phyloP scores from a whole-genome alignment of 1,284 basidiomycete species.

The Stygiomarasmius scandens region DNA sequence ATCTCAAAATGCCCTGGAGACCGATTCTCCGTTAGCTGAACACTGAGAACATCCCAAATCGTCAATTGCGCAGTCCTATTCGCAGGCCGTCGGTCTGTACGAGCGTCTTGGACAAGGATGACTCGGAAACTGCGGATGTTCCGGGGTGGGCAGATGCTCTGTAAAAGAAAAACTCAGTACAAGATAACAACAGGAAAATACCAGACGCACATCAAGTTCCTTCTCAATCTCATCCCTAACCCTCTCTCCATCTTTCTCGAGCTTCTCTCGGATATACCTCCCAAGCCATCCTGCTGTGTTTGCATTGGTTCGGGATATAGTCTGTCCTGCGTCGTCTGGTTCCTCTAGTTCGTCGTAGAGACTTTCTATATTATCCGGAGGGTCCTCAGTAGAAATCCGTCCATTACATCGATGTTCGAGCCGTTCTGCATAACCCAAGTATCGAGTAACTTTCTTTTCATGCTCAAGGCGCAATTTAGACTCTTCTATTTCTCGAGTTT shows the following conservation, averaged over 20 bases:
- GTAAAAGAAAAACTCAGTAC: constrained; percentile 9
- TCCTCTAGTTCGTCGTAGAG: constrained; percentile 70
- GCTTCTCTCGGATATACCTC: constrained; percentile 52
- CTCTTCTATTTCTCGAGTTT: constrained; percentile 54
- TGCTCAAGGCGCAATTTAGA: constrained; percentile 54
- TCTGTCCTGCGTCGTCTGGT: constrained; percentile 41
- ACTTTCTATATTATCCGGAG: constrained; percentile 63
- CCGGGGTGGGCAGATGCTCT: constrained; percentile 77
- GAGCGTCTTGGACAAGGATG: constrained; percentile 74
- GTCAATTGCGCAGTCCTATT: constrained; percentile 75
- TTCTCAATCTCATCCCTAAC: constrained; percentile 64
- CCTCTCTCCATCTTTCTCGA: constrained; percentile 52
- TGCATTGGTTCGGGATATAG: constrained; percentile 44
- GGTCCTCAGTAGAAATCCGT: constrained; percentile 48
- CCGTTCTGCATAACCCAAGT: constrained; percentile 57
- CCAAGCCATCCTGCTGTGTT: constrained; percentile 69
- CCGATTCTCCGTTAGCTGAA: constrained; percentile 53
- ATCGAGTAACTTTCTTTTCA: constrained; percentile 51
- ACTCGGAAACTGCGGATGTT: constrained; percentile 83
- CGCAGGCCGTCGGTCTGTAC: constrained; percentile 49
- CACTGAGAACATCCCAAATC: constrained; percentile 76
- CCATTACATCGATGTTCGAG: constrained; percentile 53
- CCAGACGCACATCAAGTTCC: constrained; percentile 60
- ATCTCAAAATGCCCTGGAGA: constrained; percentile 58
- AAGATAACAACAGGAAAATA: constrained; percentile 10